A percentile compares a stretch with the other conserved stretches of the same genome.
phyloP scores from a whole-genome alignment of 202 grass and related monocot species.

The Setaria viridis region DNA sequence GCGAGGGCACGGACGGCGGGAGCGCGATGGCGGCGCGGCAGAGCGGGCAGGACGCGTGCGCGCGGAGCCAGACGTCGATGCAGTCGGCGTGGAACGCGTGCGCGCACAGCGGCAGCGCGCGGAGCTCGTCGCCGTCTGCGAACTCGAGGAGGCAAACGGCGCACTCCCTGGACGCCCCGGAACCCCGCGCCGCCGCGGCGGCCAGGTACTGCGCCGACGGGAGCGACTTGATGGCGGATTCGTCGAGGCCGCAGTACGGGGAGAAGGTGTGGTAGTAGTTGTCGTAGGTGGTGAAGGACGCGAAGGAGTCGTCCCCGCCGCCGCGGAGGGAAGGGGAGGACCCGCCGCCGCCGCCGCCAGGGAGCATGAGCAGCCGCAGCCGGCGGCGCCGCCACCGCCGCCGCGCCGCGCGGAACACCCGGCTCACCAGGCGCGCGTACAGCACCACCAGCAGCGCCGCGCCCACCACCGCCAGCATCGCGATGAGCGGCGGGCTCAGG shows the following conservation, averaged over 20 bases:
- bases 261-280: slow-evolving; percentile 81
- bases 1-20: slow-evolving; percentile 46
- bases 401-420: slow-evolving; percentile 50
- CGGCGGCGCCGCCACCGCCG: slow-evolving; percentile 43
- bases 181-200: slow-evolving; percentile 36
- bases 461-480: slow-evolving; percentile 92
- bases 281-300: slow-evolving; percentile 77
- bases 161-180: slow-evolving; percentile 61
- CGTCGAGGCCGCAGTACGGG: slow-evolving; percentile 84
- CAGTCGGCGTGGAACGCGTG: slow-evolving; percentile 97
- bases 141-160: slow-evolving; percentile 95
- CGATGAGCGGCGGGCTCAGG: slow-evolving; percentile 93
- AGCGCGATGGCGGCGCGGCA: slow-evolving; percentile 74
- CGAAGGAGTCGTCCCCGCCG: slow-evolving; percentile 46
- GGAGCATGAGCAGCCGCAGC: slow-evolving; percentile 44
- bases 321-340: not conserved
- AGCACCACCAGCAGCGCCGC: slow-evolving; percentile 90
- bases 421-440: slow-evolving; percentile 72
- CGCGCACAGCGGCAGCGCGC: slow-evolving; percentile 77
- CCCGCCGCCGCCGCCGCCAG: not conserved
- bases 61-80: slow-evolving; percentile 92
- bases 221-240: slow-evolving; percentile 82
- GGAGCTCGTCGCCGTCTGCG: slow-evolving; percentile 82
- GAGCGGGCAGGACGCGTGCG: slow-evolving; percentile 86
- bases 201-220: slow-evolving; percentile 66